phyloP scores from a whole-genome alignment of 306 rosid species.

The Glycine latifolia region DNA sequence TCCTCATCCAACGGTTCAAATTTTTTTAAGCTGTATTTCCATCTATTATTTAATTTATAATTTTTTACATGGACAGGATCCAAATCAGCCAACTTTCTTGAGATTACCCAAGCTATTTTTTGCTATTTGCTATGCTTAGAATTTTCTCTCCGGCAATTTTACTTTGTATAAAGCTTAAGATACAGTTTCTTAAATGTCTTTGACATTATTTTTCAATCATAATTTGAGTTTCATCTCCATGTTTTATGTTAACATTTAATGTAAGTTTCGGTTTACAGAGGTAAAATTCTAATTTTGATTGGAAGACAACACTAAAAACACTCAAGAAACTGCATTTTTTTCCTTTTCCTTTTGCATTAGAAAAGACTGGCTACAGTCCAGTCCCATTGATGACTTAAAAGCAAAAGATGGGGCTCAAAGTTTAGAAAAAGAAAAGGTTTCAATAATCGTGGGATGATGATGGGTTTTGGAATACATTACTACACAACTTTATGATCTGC shows the following conservation, averaged over 20 bases:
- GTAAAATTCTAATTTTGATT: not conserved
- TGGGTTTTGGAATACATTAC: slow-evolving; percentile 55
- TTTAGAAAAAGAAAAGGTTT: slow-evolving; percentile 42
- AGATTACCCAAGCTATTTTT: not conserved
- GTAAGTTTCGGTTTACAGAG: not conserved
- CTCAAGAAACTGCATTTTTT: not conserved
- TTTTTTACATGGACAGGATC: too few species aligned
- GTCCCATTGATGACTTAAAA: slow-evolving; percentile 52
- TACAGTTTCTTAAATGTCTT: not conserved
- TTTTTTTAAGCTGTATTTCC: too few species aligned
- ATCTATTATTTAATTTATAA: too few species aligned
- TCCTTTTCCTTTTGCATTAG: not conserved
- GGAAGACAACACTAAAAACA: not conserved
- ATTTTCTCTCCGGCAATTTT: slow-evolving; percentile 17
- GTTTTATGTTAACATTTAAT: not conserved
- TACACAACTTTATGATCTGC: slow-evolving; percentile 40
- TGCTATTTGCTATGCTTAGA: not conserved
- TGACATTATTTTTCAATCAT: not conserved
- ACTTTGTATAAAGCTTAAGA: slow-evolving; percentile 27
- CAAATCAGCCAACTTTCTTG: not conserved
- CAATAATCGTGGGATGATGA: slow-evolving; percentile 51
- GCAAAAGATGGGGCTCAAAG: slow-evolving; percentile 52
- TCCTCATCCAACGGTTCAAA: too few species aligned
- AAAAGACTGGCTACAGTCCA: slow-evolving; percentile 28
- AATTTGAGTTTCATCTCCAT: not conserved